These are phyloP conservation scores for Fusarium keratoplasticum DNA, from an alignment of 2,329 filamentous ascomycete genomes.

Conservation along the genomic window DNA sequence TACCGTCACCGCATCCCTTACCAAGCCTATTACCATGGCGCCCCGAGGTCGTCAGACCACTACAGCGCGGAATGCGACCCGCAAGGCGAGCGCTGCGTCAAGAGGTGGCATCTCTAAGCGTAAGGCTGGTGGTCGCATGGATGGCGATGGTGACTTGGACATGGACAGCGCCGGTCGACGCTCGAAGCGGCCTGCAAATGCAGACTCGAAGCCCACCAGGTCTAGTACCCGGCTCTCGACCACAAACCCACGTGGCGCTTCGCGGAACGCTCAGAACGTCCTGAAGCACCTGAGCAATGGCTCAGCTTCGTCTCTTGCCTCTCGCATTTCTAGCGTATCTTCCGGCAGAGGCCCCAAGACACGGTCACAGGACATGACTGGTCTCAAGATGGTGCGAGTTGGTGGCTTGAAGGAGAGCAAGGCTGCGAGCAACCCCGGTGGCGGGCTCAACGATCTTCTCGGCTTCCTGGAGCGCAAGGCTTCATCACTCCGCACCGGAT, in stretches of 20 bases:
- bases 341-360: slow-evolving; percentile 41
- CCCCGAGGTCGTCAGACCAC: slow-evolving; percentile 48
- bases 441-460: slow-evolving; percentile 73
- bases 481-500: slow-evolving; percentile 60
- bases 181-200: slow-evolving; percentile 46
- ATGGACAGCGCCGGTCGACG: slow-evolving; percentile 61
- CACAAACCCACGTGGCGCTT: slow-evolving; percentile 44
- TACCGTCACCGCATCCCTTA: neutral
- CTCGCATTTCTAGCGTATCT: slow-evolving; percentile 49
- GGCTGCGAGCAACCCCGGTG: slow-evolving; percentile 73
- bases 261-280: slow-evolving; percentile 57
- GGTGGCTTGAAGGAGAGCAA: slow-evolving; percentile 76
- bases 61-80: slow-evolving; percentile 46
- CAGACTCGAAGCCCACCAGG: slow-evolving; percentile 46
- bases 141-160: slow-evolving; percentile 70
- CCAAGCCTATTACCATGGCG: slow-evolving; percentile 45
- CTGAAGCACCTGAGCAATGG: slow-evolving; percentile 55
- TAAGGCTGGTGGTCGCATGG: slow-evolving; percentile 53
- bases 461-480: slow-evolving; percentile 79
- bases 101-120: slow-evolving; percentile 66
- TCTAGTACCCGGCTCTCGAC: slow-evolving; percentile 44
- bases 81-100: slow-evolving; percentile 47
- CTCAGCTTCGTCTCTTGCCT: slow-evolving; percentile 48
- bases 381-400: slow-evolving; percentile 59
- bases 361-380: slow-evolving; percentile 36